These are phyloP conservation scores for Fagopyrum tataricum DNA, from an alignment of 148 eudicot species.

Conservation along the genomic window DNA sequence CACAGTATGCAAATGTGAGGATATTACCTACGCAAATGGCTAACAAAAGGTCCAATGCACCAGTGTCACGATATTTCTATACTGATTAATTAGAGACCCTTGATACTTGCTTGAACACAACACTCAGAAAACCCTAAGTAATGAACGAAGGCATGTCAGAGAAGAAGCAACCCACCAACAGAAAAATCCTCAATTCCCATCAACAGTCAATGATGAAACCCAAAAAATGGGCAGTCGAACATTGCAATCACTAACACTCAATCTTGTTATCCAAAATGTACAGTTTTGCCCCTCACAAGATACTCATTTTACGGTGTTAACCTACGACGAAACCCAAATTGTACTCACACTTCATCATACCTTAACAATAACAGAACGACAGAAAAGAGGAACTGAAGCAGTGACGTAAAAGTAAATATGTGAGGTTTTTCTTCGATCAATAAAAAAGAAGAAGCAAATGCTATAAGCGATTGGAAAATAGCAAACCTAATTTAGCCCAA, in stretches of 20 bases:
- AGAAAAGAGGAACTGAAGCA: background rate
- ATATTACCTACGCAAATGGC: background rate
- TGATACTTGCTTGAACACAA: background rate
- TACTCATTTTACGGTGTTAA: background rate
- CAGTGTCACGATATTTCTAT: background rate
- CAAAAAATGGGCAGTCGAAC: background rate
- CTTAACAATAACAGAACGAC: background rate
- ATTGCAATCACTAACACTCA: background rate
- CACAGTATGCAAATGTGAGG: background rate
- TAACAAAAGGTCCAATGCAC: background rate
- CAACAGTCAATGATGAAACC: background rate
- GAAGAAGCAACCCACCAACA: background rate
- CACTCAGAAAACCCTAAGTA: slow-evolving; percentile 1
- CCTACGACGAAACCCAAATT: background rate
- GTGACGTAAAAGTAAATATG: background rate
- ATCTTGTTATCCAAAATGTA: background rate
- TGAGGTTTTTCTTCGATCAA: background rate
- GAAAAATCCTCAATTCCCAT: background rate
- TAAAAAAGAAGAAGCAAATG: background rate
- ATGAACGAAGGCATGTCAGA: background rate
- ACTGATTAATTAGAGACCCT: background rate
- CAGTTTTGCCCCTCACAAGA: background rate
- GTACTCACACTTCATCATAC: background rate
- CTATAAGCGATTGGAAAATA: background rate
- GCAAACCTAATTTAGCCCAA: slow-evolving; percentile 49